Percentiles rank a stretch among this genome's conserved stretches.
Conservation (phyloP, 352 stramenopile genomes). For the Phytophthora citrophthora region DNA sequence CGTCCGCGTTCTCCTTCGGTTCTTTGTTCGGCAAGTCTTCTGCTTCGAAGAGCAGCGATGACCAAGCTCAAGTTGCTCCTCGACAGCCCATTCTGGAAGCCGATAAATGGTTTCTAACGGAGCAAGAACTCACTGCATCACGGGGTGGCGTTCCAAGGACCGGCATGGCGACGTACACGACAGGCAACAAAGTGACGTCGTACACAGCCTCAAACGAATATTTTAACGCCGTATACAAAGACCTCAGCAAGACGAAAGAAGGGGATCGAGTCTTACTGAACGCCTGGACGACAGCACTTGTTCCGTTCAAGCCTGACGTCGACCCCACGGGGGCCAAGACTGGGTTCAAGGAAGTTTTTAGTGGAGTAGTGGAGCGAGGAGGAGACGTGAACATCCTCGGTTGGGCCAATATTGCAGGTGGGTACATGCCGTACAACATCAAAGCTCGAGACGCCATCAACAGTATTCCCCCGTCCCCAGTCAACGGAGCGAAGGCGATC, state of each 20-base stretch:
- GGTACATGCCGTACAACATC: constrained; percentile 32
- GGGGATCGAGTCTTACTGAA: constrained; percentile 43
- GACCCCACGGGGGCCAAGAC: constrained; percentile 23
- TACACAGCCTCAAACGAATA: constrained; percentile 49
- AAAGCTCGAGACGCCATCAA: constrained; percentile 50
- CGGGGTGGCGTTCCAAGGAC: constrained; percentile 47
- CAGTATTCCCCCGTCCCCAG: constrained; percentile 10
- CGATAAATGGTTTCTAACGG: constrained; percentile 59
- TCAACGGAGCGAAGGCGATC: constrained; percentile 18
- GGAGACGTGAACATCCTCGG: constrained; percentile 53
- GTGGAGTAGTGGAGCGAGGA: constrained; percentile 33
- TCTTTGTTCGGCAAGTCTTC: not conserved
- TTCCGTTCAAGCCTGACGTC: constrained; percentile 41
- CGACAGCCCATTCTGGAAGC: constrained; percentile 50
- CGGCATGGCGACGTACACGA: constrained; percentile 34
- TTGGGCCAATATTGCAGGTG: constrained; percentile 55
- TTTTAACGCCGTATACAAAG: constrained; percentile 50
- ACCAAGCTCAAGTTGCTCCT: constrained; percentile 11
- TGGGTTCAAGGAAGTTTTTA: constrained; percentile 40
- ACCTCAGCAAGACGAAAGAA: constrained; percentile 35
- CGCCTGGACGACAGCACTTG: constrained; percentile 54
- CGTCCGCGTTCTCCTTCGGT: not conserved
- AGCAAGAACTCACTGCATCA: constrained; percentile 49
- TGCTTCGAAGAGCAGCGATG: not conserved
- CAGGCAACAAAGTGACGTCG: constrained; percentile 49